Conservation (phyloP, 2,329 filamentous ascomycete species). For the Ophiocordyceps polyrhachis-furcata region DNA sequence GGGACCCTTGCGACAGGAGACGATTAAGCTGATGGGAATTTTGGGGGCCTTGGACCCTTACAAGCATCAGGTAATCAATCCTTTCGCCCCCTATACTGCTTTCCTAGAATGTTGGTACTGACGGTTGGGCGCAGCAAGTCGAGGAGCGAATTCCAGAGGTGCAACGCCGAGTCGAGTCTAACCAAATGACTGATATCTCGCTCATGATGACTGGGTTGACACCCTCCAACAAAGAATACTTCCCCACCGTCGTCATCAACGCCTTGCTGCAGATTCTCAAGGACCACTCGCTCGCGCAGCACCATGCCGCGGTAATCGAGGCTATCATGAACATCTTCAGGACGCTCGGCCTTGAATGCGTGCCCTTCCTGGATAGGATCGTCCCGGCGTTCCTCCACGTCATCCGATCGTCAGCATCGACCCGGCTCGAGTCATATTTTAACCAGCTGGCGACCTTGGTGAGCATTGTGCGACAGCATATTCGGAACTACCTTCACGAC, state of each 20-base stretch:
- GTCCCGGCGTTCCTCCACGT: slow-evolving; percentile 86
- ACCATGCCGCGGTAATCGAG: slow-evolving; percentile 87
- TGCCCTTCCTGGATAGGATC: slow-evolving; percentile 83
- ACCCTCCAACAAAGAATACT: slow-evolving; percentile 95
- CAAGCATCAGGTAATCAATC: slow-evolving; percentile 52
- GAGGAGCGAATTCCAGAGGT: slow-evolving; percentile 75
- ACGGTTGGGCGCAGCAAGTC: slow-evolving; percentile 36
- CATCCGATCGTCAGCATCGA: slow-evolving; percentile 61
- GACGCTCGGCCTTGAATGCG: slow-evolving; percentile 87
- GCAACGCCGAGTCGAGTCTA: slow-evolving; percentile 44
- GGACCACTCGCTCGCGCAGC: slow-evolving; percentile 73
- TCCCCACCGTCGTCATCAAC: slow-evolving; percentile 93
- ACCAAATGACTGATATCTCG: slow-evolving; percentile 73
- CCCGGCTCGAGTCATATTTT: slow-evolving; percentile 84
- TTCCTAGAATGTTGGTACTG: neutral
- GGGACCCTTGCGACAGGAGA: slow-evolving; percentile 72
- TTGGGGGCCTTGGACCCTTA: slow-evolving; percentile 90
- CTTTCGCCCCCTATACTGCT: neutral
- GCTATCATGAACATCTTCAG: slow-evolving; percentile 99
- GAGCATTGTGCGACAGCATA: slow-evolving; percentile 89
- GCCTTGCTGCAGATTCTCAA: slow-evolving; percentile 83
- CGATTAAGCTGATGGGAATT: slow-evolving; percentile 91
- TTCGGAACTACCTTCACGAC: slow-evolving; percentile 71
- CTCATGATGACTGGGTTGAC: slow-evolving; percentile 96
- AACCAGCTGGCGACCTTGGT: slow-evolving; percentile 89